Evolutionary conservation across 2,329 filamentous ascomycete genomes (phyloP), one percentile per base, ranked within the genome.

Genomic region (Chrysoporthe deuterocubensis): DNA sequence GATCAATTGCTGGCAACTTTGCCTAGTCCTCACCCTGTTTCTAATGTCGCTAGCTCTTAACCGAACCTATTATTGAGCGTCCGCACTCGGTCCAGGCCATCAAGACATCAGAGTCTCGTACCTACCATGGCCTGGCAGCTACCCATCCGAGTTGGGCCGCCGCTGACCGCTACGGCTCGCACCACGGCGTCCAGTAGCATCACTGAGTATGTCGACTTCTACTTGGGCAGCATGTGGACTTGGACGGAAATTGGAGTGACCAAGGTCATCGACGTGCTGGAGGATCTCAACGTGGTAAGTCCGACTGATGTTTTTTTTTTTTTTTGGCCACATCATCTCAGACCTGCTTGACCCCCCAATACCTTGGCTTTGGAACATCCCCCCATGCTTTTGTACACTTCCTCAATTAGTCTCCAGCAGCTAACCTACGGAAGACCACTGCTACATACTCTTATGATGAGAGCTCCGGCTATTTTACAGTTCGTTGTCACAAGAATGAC

Each of bases 181-280:
- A 61, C 59, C 18, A 46, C 59, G 16, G 43, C 43, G 34, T 46
- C 42, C 34, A 26, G 26, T 46, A 26, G n/a, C 14, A 32, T 2
- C 26, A 34, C 34, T 4, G 4, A 68, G 8, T 42, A 68, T 50
- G 62, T 64, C 4, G 54, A 76, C 63, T 72, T 77, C 61, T 75
- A 74, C 58, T 48, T 77, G 11, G 37, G 70, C 7, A 73, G 71
- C 40, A 56, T 76, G 44, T 78, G 76, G 75, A 46, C 66, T 1
- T 77, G 73, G 67, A 71, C 67, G 7, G 67, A 71, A 5, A 70
- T 67, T 6, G 73, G 71, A 16, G 64, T 74, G 42, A 62, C 70
- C 7, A 67, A 68, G 32, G 61, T 78, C 1, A 67, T 77, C 13
- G 52, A 70, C 0, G 57, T 57, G 0, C 62, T 78, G 18, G 60